A percentile compares a stretch with the other conserved stretches of the same genome.
These are phyloP conservation scores for Strobilomyces dryophilus DNA, from an alignment of 768 basidiomycete genomes.

Conservation along the genomic window DNA sequence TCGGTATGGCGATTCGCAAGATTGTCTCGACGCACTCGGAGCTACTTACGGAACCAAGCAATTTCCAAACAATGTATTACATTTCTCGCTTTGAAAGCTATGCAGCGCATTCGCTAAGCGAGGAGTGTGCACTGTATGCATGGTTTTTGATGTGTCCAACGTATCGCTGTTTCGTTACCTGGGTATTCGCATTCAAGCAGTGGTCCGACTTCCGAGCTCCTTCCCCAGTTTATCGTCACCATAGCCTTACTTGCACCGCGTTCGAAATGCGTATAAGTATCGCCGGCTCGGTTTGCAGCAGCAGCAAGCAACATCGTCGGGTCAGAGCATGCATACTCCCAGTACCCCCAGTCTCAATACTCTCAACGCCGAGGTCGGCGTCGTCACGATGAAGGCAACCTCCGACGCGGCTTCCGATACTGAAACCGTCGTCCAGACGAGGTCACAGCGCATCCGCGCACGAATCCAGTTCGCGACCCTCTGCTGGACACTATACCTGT, in stretches of 20 bases:
- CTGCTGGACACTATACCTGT: slow-evolving; percentile 28
- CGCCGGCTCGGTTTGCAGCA: not conserved
- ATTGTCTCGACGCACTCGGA: not conserved
- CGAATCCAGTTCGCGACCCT: slow-evolving; percentile 10
- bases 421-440: slow-evolving; percentile 10
- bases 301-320: not conserved
- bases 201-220: not conserved
- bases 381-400: not conserved
- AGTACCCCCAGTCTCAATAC: not conserved
- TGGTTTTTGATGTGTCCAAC: not conserved
- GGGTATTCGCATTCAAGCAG: not conserved
- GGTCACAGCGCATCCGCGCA: slow-evolving; percentile 19
- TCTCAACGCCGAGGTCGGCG: not conserved
- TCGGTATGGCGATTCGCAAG: not conserved
- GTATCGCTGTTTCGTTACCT: not conserved
- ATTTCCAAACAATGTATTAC: not conserved
- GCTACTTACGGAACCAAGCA: not conserved
- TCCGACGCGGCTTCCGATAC: not conserved
- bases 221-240: not conserved
- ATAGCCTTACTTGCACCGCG: not conserved
- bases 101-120: not conserved
- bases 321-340: not conserved
- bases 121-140: not conserved
- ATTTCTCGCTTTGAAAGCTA: not conserved
- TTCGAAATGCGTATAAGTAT: not conserved